Evolutionary conservation across 352 stramenopile species (phyloP), one percentile per base, ranked within the genome.

Genomic region (Phytophthora niederhauseri): DNA sequence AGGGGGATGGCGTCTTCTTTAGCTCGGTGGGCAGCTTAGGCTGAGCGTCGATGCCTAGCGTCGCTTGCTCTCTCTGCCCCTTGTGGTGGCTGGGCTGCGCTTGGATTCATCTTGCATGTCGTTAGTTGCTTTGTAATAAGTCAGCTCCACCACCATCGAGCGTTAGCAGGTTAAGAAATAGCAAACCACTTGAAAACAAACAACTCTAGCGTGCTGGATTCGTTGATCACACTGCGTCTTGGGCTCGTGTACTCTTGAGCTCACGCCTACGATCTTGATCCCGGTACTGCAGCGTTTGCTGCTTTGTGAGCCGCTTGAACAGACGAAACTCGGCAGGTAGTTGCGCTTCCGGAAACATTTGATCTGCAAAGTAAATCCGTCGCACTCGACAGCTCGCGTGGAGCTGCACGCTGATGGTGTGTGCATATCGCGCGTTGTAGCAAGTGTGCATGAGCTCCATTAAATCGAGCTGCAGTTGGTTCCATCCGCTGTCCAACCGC

Each of bases 391-490:
- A 91, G 60, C 70, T 80, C 45, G 78, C 81, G 46, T 91, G 80
- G 17, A 91, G 68, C 64, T 82, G 73, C 24, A 91, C 61, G 36
- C 76, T 82, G 41, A 82, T 58, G 1, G 75, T 60, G 61, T 84
- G 64, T 31, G 57, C 68, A 53, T 85, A 87, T n/a, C 65, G 66
- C 2, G 72, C 69, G 28, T 73, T 73, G 68, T 88, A 89, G 49
- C 73, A 81, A 20, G 64, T 69, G 30, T 63, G 73, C 64, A 73
- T 75, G 57, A 91, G 73, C 51, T 74, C 51, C 0, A 61, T 68
- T 15, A 89, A 70, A 45, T 89, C 77, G 17, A 91, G 54, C 64
- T 82, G 78, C n/a, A 91, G 58, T 66, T 87, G 80, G 57, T 91
- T 91, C 80, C 82, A 90, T n/a, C 71, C 70, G 19, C 26, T 38